Evolutionary conservation across 208 protist species (phyloP).

Genomic region (Tritrichomonas musculus): DNA sequence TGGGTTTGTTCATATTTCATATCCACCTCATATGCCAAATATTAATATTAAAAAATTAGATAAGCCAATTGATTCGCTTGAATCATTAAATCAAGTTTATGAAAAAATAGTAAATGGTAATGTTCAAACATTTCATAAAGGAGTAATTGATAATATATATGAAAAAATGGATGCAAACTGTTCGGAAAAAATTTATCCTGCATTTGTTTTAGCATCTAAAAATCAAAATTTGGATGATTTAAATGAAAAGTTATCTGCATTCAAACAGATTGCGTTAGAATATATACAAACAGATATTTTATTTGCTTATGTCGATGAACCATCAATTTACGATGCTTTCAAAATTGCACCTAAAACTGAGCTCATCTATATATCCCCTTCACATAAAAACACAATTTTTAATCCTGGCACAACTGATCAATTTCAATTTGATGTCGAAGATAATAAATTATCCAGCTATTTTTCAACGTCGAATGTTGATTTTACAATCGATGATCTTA

Average conservation of each 20-base stretch:
- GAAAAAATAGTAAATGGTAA: no score
- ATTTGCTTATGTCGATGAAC: neutral
- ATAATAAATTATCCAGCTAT: no score
- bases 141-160: neutral
- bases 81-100: no score
- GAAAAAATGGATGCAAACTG: no score
- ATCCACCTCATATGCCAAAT: neutral
- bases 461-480: no score
- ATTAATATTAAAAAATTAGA: neutral
- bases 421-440: no score
- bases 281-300: neutral
- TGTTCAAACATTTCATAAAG: no score
- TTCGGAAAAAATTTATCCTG: no score
- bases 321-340: neutral
- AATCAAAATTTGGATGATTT: neutral
- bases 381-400: no score
- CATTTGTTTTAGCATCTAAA: neutral
- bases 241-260: neutral
- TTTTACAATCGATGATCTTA: no score
- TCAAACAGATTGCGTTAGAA: neutral
- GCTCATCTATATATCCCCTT: neutral
- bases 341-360: neutral
- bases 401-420: no score
- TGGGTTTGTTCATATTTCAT: neutral
- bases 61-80: no score